A percentile compares a stretch with the other conserved stretches of the same genome.
These are phyloP conservation scores for Podaxis sp. DNA, from an alignment of 768 basidiomycete genomes.

Conservation along the genomic window DNA sequence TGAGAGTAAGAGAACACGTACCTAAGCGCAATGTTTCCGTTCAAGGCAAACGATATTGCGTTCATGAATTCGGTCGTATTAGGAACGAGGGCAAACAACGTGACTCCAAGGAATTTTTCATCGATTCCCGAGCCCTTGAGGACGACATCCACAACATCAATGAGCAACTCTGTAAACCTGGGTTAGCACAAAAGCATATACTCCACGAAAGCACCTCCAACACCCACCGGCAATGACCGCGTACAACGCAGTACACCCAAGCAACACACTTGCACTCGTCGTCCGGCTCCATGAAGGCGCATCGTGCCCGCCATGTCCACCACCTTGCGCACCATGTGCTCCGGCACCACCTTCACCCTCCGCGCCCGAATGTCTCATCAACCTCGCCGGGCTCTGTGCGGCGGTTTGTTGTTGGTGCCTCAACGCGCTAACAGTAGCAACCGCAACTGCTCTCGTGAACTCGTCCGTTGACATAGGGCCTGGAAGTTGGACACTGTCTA, in stretches of 20 bases:
- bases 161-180: conserved; percentile 69
- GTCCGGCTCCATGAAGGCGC: conserved; percentile 94
- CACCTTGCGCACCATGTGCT: conserved; percentile 25
- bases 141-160: conserved; percentile 94
- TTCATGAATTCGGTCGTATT: conserved; percentile 99
- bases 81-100: conserved; percentile 94
- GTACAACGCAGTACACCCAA: conserved; percentile 90
- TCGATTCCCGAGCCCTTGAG: conserved; percentile 89
- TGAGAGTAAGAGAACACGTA: conserved; percentile 31
- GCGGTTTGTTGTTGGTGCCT: conserved; percentile 71
- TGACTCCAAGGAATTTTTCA: conserved; percentile 96
- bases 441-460: conserved; percentile 91
- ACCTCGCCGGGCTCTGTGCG: conserved; percentile 44
- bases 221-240: conserved; percentile 90
- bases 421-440: conserved; percentile 89
- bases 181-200: neutral
- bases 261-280: conserved; percentile 85
- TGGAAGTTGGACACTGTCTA: conserved; percentile 56
- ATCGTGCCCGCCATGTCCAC: conserved; percentile 83
- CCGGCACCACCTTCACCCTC: conserved; percentile 36
- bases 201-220: neutral
- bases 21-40: conserved; percentile 97
- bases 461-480: conserved; percentile 79
- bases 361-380: conserved; percentile 37
- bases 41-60: conserved; percentile 95